These are phyloP conservation scores for Annulohypoxylon truncatum DNA, from an alignment of 2,329 filamentous ascomycete species.

Conservation along the genomic window DNA sequence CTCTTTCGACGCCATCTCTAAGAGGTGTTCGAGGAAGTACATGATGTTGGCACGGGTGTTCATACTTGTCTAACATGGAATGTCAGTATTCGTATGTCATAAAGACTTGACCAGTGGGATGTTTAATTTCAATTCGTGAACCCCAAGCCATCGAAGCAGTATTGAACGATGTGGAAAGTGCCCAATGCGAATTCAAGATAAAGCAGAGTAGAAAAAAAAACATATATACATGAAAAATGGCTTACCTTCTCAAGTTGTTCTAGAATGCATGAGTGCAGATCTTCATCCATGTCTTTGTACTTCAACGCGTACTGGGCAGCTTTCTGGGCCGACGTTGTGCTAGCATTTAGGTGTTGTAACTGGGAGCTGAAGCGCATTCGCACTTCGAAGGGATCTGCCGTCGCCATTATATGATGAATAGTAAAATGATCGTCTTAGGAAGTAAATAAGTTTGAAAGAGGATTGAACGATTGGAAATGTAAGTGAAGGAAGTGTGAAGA, in stretches of 20 bases:
- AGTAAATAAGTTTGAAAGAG: not conserved
- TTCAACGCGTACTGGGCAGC: slow-evolving; percentile 95
- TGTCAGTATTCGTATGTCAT: slow-evolving; percentile 12
- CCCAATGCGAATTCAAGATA: not conserved
- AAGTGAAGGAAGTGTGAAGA: not conserved
- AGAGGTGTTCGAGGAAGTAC: slow-evolving; percentile 97
- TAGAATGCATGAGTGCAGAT: slow-evolving; percentile 95
- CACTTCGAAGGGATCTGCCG: slow-evolving; percentile 93
- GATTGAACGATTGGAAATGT: not conserved
- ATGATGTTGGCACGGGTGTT: slow-evolving; percentile 98
- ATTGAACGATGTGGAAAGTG: not conserved
- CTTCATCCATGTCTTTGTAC: slow-evolving; percentile 94
- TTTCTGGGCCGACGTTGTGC: slow-evolving; percentile 88
- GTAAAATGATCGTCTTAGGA: not conserved
- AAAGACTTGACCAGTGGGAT: not conserved
- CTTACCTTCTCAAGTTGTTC: slow-evolving; percentile 89
- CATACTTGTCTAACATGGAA: slow-evolving; percentile 78
- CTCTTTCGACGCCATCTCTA: slow-evolving; percentile 84
- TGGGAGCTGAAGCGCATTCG: slow-evolving; percentile 95
- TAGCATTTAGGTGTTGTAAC: slow-evolving; percentile 90
- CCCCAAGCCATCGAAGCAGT: not conserved
- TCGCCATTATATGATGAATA: slow-evolving; percentile 57
- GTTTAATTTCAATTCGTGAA: not conserved
- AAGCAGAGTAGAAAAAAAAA: not conserved
- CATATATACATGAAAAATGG: slow-evolving; percentile 13